Percentiles rank a stretch among this genome's conserved stretches.
These are phyloP conservation scores for Fusarium camptoceras DNA, from an alignment of 2,329 filamentous ascomycete species.

Conservation along the genomic window DNA sequence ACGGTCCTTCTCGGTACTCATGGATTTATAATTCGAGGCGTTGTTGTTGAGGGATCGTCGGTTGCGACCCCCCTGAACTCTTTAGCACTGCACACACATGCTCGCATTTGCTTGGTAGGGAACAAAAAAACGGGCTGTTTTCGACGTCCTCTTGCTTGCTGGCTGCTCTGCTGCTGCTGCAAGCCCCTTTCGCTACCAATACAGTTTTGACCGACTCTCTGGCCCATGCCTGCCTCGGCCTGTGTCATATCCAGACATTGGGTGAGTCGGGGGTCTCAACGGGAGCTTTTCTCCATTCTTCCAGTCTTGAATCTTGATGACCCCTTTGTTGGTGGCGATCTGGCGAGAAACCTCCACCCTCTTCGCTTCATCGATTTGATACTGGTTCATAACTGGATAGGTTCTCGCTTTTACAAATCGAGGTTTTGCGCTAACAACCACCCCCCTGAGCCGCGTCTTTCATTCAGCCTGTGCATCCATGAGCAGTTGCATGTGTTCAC, in stretches of 20 bases:
- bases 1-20: constrained; percentile 8
- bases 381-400: constrained; percentile 18
- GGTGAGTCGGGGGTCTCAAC: background rate
- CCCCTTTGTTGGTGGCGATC: constrained; percentile 16
- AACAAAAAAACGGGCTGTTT: constrained; percentile 15
- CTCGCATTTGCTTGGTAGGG: constrained; percentile 8
- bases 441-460: constrained; percentile 34
- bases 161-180: constrained; percentile 5
- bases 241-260: background rate
- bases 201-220: constrained; percentile 23
- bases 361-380: constrained; percentile 4
- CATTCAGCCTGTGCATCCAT: constrained; percentile 32
- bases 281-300: constrained; percentile 3
- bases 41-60: constrained; percentile 33
- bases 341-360: constrained; percentile 24
- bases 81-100: constrained; percentile 29
- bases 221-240: constrained; percentile 13
- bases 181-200: constrained; percentile 26
- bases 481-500: constrained; percentile 29
- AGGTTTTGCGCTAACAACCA: constrained; percentile 35
- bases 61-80: constrained; percentile 35
- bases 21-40: constrained; percentile 22
- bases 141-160: background rate
- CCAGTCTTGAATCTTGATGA: constrained; percentile 9
- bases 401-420: constrained; percentile 14